Conservation (phyloP, 768 basidiomycete species). For the Trametes coccinea region DNA sequence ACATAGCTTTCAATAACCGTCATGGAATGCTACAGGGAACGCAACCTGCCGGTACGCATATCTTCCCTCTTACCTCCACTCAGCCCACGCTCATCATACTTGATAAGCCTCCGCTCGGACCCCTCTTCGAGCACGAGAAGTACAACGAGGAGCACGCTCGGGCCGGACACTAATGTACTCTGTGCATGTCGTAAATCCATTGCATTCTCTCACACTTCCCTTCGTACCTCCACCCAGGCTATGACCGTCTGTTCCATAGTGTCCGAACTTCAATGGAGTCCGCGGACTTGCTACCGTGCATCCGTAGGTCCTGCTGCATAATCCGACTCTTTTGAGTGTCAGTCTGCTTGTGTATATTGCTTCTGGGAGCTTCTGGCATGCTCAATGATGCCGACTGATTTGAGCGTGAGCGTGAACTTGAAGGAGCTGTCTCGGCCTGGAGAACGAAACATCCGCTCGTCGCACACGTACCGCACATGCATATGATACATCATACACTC, state of each 20-base stretch:
- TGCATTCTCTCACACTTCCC: background rate
- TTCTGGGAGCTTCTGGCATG: too few species aligned
- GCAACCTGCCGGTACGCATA: slow-evolving; percentile 70
- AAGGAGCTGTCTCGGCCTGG: background rate
- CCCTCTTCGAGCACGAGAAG: slow-evolving; percentile 62
- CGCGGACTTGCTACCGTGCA: too few species aligned
- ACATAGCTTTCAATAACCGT: background rate
- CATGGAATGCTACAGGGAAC: slow-evolving; percentile 55
- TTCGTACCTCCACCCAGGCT: too few species aligned
- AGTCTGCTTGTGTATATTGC: too few species aligned
- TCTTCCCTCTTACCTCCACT: background rate
- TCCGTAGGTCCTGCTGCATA: too few species aligned
- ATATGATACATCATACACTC: slow-evolving; percentile 2
- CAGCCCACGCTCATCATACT: slow-evolving; percentile 4
- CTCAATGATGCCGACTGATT: too few species aligned
- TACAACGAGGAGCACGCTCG: slow-evolving; percentile 28
- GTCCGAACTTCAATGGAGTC: too few species aligned
- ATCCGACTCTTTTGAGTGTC: too few species aligned
- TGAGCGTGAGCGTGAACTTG: too few species aligned
- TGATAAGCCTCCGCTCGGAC: slow-evolving; percentile 58
- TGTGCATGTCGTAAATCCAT: slow-evolving; percentile 4
- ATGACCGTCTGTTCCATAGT: too few species aligned
- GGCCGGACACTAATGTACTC: slow-evolving; percentile 1
- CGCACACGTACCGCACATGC: background rate
- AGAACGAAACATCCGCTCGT: background rate